These are phyloP conservation scores for Atkinsonella hypoxylon DNA, from an alignment of 2,329 filamentous ascomycete genomes.

Conservation along the genomic window DNA sequence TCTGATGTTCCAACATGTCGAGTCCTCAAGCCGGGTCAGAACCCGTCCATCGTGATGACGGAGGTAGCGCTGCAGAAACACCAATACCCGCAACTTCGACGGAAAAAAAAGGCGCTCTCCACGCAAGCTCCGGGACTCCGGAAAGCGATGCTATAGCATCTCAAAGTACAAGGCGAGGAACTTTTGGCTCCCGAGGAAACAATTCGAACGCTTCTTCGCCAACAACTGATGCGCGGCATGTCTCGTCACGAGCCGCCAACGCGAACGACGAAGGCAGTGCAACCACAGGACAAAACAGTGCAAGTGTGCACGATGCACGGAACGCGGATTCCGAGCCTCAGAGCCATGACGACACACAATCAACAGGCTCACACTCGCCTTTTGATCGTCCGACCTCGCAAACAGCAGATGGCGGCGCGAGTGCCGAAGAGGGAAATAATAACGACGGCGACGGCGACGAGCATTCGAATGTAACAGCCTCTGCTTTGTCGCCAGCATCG, in stretches of 20 bases:
- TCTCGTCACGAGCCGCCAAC: neutral
- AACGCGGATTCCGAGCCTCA: neutral
- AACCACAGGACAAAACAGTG: no score
- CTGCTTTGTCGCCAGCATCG: neutral
- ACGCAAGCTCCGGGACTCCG: neutral
- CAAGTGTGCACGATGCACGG: no score
- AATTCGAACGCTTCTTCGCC: neutral
- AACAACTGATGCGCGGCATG: neutral
- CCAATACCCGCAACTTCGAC: neutral
- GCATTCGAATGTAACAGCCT: neutral
- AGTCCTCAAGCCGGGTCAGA: constrained; percentile 17
- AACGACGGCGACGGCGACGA: neutral
- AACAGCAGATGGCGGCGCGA: neutral
- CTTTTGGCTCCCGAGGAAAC: neutral
- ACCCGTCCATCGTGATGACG: constrained; percentile 8
- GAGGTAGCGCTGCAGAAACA: neutral
- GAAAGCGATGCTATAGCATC: neutral
- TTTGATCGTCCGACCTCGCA: neutral
- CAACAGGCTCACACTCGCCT: neutral
- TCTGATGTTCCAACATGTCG: constrained; percentile 21
- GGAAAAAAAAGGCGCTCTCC: neutral
- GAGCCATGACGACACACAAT: neutral
- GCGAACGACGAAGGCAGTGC: neutral
- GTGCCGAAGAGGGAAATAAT: neutral
- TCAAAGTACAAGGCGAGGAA: neutral